phyloP scores from a whole-genome alignment of 2,329 filamentous ascomycete species.

The Cladosporium sp. region DNA sequence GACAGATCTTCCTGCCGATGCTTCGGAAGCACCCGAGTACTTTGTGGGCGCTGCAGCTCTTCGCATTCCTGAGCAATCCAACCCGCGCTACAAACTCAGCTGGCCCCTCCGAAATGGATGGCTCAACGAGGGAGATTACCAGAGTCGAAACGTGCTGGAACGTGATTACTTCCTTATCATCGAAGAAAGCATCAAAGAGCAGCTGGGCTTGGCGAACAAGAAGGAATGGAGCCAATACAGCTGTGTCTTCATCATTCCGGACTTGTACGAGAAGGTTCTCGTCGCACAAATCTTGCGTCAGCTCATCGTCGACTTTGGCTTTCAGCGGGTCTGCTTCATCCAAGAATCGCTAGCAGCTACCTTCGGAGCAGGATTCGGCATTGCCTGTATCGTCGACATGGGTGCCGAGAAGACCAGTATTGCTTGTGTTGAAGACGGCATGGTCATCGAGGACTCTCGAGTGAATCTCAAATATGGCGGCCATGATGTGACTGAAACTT shows the following conservation, averaged over 20 bases:
- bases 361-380: constrained; percentile 91
- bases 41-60: constrained; percentile 79
- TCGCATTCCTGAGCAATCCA: constrained; percentile 83
- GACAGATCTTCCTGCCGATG: constrained; percentile 70
- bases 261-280: constrained; percentile 92
- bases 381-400: constrained; percentile 91
- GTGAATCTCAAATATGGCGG: constrained; percentile 95
- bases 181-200: constrained; percentile 79
- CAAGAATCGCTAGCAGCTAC: constrained; percentile 94
- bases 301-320: constrained; percentile 83
- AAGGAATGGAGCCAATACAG: constrained; percentile 86
- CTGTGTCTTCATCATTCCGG: constrained; percentile 94
- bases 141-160: constrained; percentile 71
- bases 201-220: constrained; percentile 72
- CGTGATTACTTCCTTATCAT: constrained; percentile 84
- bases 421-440: constrained; percentile 92
- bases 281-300: constrained; percentile 81
- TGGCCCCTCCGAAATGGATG: constrained; percentile 86
- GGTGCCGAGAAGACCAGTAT: constrained; percentile 97
- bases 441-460: constrained; percentile 89
- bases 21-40: constrained; percentile 63
- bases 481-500: constrained; percentile 86
- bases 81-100: constrained; percentile 83
- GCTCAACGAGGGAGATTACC: constrained; percentile 87
- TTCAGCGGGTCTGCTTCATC: constrained; percentile 85